Base-by-base conservation (phyloP, 2,329 filamentous ascomycete species). In the Epichloe bromicola region DNA sequence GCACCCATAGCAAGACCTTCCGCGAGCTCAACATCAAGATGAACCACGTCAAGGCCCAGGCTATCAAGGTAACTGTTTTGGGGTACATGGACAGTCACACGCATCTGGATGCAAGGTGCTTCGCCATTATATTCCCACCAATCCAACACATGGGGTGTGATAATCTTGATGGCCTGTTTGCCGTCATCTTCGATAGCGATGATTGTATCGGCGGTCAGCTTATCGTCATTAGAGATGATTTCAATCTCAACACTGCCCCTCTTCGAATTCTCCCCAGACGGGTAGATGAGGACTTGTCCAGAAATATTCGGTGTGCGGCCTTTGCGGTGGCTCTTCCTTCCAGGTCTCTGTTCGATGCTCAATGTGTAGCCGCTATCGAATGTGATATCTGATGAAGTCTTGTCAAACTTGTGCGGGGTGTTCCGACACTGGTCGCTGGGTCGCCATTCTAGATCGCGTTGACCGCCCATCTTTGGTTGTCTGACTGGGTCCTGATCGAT, bases 101-200 rank as follows among this genome's bases (percentile, higher is more conserved):
- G 68, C 51, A 79, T 64, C 53, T 71, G 69, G 19, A 79, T 63
- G 56, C 76, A 79, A 1, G 74, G 72, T 7, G 59, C 54, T 2
- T 56, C 50, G 12, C 54, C 34, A 2, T 57, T 26, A 3, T 17
- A 48, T 14, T 55, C 47, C 58, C 65, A 65, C 61, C 67, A 66
- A 2, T 61, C 56, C 45, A 71, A 50, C 10, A 52, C 57, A 34
- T 58, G 58, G 0, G 74, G 74, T 2, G 71, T 67, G 11, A 55
- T 60, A 23, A 79, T 54, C 15, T 60, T 55, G 51, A 78, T 61
- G 3, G 39, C 33, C 55, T 78, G 74, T 26, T 7, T 36, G 15
- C 49, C 51, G 0, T 54, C 37, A 0, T 61, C 56, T 14, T 62
- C 57, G 51, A 65, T 56, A 48, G 72, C 59, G 38, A 65, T 65